These are phyloP conservation scores for Hapsidospora chrysogenum DNA, from an alignment of 495 filamentous ascomycete species.

Conservation along the genomic window DNA sequence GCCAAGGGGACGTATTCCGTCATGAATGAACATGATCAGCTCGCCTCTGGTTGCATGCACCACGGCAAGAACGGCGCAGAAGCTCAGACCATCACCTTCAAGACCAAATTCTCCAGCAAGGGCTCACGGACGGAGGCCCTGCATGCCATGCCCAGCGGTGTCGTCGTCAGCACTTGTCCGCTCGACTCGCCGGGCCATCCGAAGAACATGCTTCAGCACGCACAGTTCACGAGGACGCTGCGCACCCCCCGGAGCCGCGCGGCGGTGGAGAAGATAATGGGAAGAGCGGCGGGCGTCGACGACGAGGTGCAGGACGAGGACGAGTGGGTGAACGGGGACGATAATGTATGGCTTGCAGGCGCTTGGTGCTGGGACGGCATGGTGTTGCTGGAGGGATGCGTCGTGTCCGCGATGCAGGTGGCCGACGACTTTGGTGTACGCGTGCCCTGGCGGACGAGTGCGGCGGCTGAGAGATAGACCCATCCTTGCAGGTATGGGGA, in stretches of 20 bases:
- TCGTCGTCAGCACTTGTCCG: constrained; percentile 16
- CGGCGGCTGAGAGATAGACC: too few relatives aligned
- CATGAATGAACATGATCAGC: background rate
- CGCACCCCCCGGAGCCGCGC: constrained; percentile 12
- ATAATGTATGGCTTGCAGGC: constrained; percentile 33
- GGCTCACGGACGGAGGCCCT: constrained; percentile 11
- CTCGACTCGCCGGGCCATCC: constrained; percentile 4
- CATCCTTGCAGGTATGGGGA: too few relatives aligned
- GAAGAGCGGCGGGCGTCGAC: background rate
- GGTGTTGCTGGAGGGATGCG: constrained; percentile 42
- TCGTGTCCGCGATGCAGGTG: constrained; percentile 34
- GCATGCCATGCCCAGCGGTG: constrained; percentile 13
- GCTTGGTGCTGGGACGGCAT: constrained; percentile 51
- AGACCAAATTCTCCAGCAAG: constrained; percentile 6
- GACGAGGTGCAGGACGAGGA: too few relatives aligned
- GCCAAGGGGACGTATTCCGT: background rate
- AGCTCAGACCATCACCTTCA: constrained; percentile 13
- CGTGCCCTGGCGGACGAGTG: constrained; percentile 17
- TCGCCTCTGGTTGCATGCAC: background rate
- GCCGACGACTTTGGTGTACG: constrained; percentile 29
- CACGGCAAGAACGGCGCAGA: constrained; percentile 1
- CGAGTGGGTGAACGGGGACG: constrained; percentile 24
- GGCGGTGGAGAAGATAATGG: constrained; percentile 8
- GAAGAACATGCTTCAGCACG: constrained; percentile 8
- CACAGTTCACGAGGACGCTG: constrained; percentile 18